Base-by-base conservation (phyloP, 176 grass and related monocot genomes). In the Oryza coarctata region DNA sequence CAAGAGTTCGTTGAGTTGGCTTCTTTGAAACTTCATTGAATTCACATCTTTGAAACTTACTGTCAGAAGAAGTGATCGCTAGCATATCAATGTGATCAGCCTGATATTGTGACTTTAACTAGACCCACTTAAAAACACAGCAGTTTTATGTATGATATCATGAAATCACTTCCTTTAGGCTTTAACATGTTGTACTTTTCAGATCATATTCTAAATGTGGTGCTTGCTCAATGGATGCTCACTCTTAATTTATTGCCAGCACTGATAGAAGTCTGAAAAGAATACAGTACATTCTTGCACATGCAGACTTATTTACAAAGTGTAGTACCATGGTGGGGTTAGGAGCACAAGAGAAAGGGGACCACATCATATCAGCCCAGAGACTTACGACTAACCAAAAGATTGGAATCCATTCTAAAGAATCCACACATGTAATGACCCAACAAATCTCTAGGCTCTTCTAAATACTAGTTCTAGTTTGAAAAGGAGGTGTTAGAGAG, bases 371-470 rank as follows among this genome's bases (percentile, higher is more conserved):
- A 55, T 55, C 50, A n/a, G 18, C 49, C 6, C 6, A 20, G 49
- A 52, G 17, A 52, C 49, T 64, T 15, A 10, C 20, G 44, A 34
- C 66, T 44, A 34, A 72, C 55, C 66, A 65, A 64, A 52, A 49
- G 50, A 32, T 79, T 47, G 47, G 38, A 40, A 64, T 26, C 67
- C 38, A 65, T 23, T 79, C 27, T 39, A 31, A 65, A 63, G 43
- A 65, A 73, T 80, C 30, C 60, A 43, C 25, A 55, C 35, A 85
- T 30, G 64, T 71, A 77, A 65, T 68, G 15, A 45, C 45, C 61
- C 60, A 47, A 6, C 9, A 49, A 64, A 77, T 78, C 36, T 63
- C 86, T 41, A 50, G 66, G 14, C 29, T 65, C 69, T 70, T 61
- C 67, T 58, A 25, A 74, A 86, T 36, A 9, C 12, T 22, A 29